phyloP scores from a whole-genome alignment of 129 eudicot genomes.

The Helichrysum umbraculigerum region DNA sequence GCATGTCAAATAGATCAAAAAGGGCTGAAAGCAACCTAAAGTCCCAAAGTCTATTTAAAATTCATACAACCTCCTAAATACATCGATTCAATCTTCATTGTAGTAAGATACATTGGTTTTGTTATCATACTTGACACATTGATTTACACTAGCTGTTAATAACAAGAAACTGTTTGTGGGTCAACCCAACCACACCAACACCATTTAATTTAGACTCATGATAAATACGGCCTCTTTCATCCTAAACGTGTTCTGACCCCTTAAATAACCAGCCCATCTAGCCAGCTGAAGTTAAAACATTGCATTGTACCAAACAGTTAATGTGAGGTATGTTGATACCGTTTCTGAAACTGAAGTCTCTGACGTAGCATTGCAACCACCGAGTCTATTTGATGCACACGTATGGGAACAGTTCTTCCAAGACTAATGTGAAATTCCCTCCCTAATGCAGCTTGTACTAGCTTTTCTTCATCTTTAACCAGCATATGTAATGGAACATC shows the following conservation, averaged over 20 bases:
- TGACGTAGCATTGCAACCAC: constrained; percentile 82
- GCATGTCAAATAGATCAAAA: background rate
- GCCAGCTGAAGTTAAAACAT: background rate
- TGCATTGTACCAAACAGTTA: background rate
- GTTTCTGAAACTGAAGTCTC: constrained; percentile 66
- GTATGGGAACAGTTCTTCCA: constrained; percentile 90
- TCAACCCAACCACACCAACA: background rate
- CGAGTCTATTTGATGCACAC: constrained; percentile 85
- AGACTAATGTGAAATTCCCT: constrained; percentile 87
- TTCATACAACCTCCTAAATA: background rate
- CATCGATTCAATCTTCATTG: background rate
- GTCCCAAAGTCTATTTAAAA: background rate
- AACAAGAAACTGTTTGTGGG: background rate
- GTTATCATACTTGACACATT: background rate
- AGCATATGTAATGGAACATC: constrained; percentile 60
- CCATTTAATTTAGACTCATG: background rate
- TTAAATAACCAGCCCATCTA: background rate
- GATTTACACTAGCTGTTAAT: background rate
- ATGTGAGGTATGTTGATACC: constrained; percentile 35
- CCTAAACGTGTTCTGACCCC: background rate
- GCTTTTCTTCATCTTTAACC: constrained; percentile 52
- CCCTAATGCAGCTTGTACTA: constrained; percentile 66
- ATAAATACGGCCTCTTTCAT: background rate
- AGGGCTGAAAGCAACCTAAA: background rate
- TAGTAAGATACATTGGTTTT: background rate